phyloP scores from a whole-genome alignment of 116 monocot genomes.

The Thalassia testudinum region DNA sequence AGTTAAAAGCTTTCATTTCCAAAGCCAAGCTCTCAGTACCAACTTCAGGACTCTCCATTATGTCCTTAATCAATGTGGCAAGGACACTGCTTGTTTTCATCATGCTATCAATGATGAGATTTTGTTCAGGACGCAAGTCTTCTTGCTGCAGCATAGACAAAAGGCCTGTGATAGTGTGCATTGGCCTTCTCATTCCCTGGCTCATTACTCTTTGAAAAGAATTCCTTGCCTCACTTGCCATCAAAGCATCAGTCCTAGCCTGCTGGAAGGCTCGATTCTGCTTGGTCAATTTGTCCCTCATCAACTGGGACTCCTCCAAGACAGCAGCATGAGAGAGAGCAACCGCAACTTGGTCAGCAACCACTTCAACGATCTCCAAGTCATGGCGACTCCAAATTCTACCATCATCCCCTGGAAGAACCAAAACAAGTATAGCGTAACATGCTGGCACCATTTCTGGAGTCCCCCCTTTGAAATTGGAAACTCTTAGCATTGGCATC shows the following conservation, averaged over 20 bases:
- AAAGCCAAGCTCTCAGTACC: conserved; percentile 15
- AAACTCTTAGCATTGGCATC: conserved; percentile 45
- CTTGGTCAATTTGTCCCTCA: conserved; percentile 37
- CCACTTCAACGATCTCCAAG: conserved; percentile 39
- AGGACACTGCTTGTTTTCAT: conserved; percentile 23
- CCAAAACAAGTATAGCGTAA: conserved; percentile 42
- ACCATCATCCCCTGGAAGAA: conserved; percentile 24
- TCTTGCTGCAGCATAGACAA: conserved; percentile 46
- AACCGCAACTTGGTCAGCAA: conserved; percentile 59
- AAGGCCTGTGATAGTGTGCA: conserved; percentile 34
- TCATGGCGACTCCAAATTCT: conserved; percentile 31
- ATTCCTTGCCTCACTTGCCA: conserved; percentile 42
- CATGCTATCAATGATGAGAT: conserved; percentile 23
- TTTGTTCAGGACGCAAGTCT: conserved; percentile 24
- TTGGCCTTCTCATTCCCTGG: conserved; percentile 44
- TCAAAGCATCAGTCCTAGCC: conserved; percentile 30
- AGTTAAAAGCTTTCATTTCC: conserved; percentile 21
- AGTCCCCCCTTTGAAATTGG: conserved; percentile 45
- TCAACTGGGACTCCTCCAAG: conserved; percentile 51
- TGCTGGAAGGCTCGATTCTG: conserved; percentile 41
- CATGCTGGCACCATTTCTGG: conserved; percentile 28
- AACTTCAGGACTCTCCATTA: conserved; percentile 24
- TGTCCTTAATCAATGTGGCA: conserved; percentile 29
- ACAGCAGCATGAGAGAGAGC: conserved; percentile 56
- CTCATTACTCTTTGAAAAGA: conserved; percentile 40